Evolutionary conservation across 2,329 filamentous ascomycete genomes (phyloP), one percentile per base, ranked within the genome.

Genomic region (Beauveria varroae): DNA sequence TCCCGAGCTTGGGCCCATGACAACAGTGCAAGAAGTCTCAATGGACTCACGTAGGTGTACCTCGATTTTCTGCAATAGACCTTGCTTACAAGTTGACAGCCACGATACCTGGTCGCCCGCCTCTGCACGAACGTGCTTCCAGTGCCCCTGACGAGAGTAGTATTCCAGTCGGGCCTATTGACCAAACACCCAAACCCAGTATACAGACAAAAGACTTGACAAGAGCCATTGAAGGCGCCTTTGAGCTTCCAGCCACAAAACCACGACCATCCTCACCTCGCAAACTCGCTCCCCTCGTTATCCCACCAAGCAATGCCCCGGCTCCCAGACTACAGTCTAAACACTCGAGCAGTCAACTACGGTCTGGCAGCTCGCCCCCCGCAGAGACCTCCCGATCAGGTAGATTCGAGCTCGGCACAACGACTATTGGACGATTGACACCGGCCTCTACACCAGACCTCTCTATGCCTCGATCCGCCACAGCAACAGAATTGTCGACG

Each of bases 1-100:
- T 16, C 82, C 84, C 10, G 86, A 89, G 64, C 72, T 87, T 54
- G 86, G 84, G 2, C 84, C 84, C 40, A 86, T 88, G 85, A 87
- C 85, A 5, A 88, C 86, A 1, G 86, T 88, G 16, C 85, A 88
- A 65, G 86, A 88, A 68, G 73, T 81, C 54, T 72, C 84, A 57
- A 88, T 89, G 85, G 86, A 89, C 73, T 89, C 86, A 67, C 86
- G 86, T 89, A 77, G 76, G 86, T 77, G 57, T 30, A 22, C 10
- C 41, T 50, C 40, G 10, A 44, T 24, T 24, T 18, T 18, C 30
- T 14, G 10, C 44, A 3, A 47, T 5, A 20, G 30, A 3, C 30
- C 14, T 59, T 44, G 65, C 66, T 72, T 28, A 71, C 62, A 22
- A 7, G 69, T 56, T 44, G 50, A 3, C 65, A 88, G 86, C 86